Base-by-base conservation (phyloP, 1,284 basidiomycete genomes). In the Calocybe gambosa region DNA sequence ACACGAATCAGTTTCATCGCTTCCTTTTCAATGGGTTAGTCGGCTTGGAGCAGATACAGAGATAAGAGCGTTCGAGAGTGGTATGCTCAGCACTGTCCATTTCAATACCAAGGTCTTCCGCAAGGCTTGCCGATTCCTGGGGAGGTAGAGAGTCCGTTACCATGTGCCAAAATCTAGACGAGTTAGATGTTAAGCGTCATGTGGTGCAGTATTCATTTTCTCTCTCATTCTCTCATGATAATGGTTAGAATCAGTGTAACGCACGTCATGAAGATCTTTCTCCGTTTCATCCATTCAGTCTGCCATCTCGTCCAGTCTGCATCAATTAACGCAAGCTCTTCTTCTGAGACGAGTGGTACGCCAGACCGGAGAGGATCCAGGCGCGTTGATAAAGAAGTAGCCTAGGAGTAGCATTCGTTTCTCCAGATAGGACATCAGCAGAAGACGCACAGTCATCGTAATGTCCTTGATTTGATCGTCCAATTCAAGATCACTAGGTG, bases 101-200 rank as follows among this genome's bases (percentile, higher is more conserved):
- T 63, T 90, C 88, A 47, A 90, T 75, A 3, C 86, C 86, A 10
- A 90, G 73, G 44, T 86, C 80, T 59, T 89, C 87, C 13, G 70
- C 72, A 12, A 90, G 75, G 35, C 65, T 68, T 8, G 62, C 58
- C 0, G 80, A 75, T 37, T 88, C 82, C 59, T 80, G 77, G 34
- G 81, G 80, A 5, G 79, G 60, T 9, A 88, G 59, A 12, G 77
- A 60, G 50, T 89, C 87, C 7, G 81, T 80, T n/a, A 73, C 76
- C 19, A 85, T 60, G 44, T 77, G 69, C 85, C 86, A 89, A 58
- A 89, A 75, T 36, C 87, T 89, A 58, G 39, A 42, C 31, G 46
- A 43, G 20, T 18, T 34, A 38, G 26, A 16, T n/a, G 29, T 23
- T 23, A 33, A 25, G 43, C 19, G 10, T 18, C 5, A n/a, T 9